Evolutionary conservation across 2,329 filamentous ascomycete species (phyloP), one percentile per base, ranked within the genome.

Genomic region (Elsinoe arachidis): DNA sequence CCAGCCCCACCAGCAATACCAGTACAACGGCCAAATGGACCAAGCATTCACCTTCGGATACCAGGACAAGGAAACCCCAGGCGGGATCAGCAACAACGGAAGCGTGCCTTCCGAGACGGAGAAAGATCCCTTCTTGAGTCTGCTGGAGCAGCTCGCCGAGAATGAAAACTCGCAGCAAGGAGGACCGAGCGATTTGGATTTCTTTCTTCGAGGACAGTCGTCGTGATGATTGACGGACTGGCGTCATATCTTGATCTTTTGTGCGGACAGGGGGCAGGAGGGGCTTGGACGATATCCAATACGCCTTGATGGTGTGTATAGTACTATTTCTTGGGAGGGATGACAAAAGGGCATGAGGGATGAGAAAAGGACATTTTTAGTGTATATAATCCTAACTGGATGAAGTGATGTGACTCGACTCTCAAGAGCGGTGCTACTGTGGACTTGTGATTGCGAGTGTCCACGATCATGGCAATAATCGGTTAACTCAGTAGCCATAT

Each of bases 111-210:
- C 72, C 19, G 74, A 74, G 59, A 65, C 67, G 17, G 88, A 92
- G 63, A 90, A 88, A 64, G 89, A 93, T 66, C 88, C 88, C 0
- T 93, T 95, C 66, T 71, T 93, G 39, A 87, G 82, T 60, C 72
- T 93, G 41, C 73, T 93, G 35, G 88, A 93, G 68, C 88, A 93
- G 71, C 76, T 93, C 59, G 88, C 88, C 0, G 88, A 93, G 70
- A 90, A 89, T 65, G 88, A 92, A 70, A 80, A 87, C 55, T 77
- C 78, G 41, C 76, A 81, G 54, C 59, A 63, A 23, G 87, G 85
- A 0, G 81, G 84, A 9, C 86, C 85, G 11, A 85, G 80, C 62
- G 88, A 92, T 66, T 73, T 93, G 64, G 88, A 92, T 68, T 91
- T 89, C 71, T 91, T 91, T 66, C 72, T 91, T 58, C 59, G 57